phyloP scores from a whole-genome alignment of 2,329 filamentous ascomycete species.

The Juglanconis juglandina region DNA sequence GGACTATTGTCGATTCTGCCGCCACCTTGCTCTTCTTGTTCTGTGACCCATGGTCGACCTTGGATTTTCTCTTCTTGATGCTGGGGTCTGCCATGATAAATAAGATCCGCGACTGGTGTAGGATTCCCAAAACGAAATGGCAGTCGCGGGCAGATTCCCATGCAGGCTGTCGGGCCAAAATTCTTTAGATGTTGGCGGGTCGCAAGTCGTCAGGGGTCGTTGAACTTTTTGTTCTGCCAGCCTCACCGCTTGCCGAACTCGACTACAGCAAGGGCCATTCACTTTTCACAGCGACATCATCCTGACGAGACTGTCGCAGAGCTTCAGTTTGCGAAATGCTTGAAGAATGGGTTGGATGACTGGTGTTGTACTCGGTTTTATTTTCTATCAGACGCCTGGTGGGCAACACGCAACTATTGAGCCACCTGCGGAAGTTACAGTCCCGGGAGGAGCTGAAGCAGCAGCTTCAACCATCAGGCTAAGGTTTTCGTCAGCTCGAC shows the following conservation, averaged over 20 bases:
- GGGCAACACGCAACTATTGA: no score
- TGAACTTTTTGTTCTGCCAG: slow-evolving; percentile 15
- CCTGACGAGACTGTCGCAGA: not conserved
- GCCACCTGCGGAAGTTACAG: no score
- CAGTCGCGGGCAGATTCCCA: not conserved
- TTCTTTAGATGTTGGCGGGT: slow-evolving; percentile 4
- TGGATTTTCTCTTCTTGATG: slow-evolving; percentile 54
- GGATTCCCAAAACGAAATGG: not conserved
- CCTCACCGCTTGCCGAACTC: not conserved
- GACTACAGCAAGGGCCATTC: not conserved
- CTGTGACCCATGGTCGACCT: slow-evolving; percentile 35
- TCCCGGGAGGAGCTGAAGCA: no score
- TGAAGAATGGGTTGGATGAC: not conserved
- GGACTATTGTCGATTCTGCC: slow-evolving; percentile 35
- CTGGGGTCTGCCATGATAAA: slow-evolving; percentile 33
- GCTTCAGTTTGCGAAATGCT: not conserved
- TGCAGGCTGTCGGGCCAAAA: not conserved
- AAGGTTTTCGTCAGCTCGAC: no score
- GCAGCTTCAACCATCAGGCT: no score
- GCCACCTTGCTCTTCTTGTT: slow-evolving; percentile 53
- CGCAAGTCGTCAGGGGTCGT: not conserved
- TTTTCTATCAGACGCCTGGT: no score
- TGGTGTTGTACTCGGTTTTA: no score
- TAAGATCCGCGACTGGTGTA: not conserved
- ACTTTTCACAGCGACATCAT: slow-evolving; percentile 4